Evolutionary conservation across 1,284 basidiomycete genomes (phyloP).

Genomic region (Amanita bisporigera): DNA sequence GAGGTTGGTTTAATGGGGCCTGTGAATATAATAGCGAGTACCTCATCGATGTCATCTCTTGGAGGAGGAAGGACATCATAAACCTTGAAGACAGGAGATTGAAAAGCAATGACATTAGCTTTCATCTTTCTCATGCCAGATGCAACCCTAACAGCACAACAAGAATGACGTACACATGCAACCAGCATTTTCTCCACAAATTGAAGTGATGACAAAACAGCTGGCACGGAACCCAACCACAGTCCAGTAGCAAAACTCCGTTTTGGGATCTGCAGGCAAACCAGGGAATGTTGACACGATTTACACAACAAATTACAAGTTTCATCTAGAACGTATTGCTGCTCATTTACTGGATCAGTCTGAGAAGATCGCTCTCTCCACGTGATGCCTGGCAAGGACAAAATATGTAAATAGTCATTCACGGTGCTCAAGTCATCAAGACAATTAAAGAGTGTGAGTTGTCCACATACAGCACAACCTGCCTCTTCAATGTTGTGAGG

Average conservation of each 20-base stretch:
- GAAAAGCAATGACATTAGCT: not conserved
- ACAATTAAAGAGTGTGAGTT: conserved; percentile 14
- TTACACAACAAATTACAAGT: conserved; percentile 13
- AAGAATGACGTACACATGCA: conserved; percentile 26
- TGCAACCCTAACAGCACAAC: conserved; percentile 26
- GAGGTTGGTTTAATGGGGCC: not conserved
- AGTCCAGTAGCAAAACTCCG: conserved; percentile 35
- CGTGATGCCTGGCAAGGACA: conserved; percentile 10
- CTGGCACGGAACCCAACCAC: conserved; percentile 37
- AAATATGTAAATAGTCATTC: conserved; percentile 11
- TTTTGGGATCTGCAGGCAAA: no score
- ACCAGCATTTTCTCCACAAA: conserved; percentile 36
- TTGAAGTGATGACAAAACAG: conserved; percentile 21
- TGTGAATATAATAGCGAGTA: not conserved
- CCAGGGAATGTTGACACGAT: conserved; percentile 21
- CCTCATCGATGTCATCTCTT: not conserved
- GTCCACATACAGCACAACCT: conserved; percentile 36
- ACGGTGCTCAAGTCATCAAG: conserved; percentile 5
- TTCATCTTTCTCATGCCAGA: conserved; percentile 25
- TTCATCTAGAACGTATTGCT: conserved; percentile 5
- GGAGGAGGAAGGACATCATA: not conserved
- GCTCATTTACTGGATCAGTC: not conserved
- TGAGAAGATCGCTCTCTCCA: conserved; percentile 7
- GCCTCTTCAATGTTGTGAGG: conserved; percentile 26
- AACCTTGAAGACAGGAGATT: not conserved